Evolutionary conservation across 176 grass and related monocot species (phyloP).

Genomic region (Paspalum vaginatum): DNA sequence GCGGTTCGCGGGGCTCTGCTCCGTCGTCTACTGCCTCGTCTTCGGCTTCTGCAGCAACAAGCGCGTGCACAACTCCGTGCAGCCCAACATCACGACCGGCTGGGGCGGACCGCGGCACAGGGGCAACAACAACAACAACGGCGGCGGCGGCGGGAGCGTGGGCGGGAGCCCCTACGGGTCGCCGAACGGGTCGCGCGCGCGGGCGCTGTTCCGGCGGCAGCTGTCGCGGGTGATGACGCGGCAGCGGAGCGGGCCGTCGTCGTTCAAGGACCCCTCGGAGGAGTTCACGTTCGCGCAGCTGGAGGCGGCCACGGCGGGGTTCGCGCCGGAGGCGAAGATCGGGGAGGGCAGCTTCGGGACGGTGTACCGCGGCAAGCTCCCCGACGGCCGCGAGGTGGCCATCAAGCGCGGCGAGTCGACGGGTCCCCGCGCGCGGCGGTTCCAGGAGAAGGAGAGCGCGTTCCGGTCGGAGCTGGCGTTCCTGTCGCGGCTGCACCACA

Average conservation of each 20-base stretch:
- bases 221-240: slow-evolving; percentile 77
- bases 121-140: slow-evolving; percentile 19
- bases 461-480: slow-evolving; percentile 94
- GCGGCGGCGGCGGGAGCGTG: background rate
- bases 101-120: background rate
- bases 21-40: slow-evolving; percentile 63
- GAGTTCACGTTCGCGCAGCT: slow-evolving; percentile 71
- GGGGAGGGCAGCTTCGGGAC: slow-evolving; percentile 84
- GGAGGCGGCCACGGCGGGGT: slow-evolving; percentile 64
- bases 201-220: slow-evolving; percentile 61
- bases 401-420: slow-evolving; percentile 85
- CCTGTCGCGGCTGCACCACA: slow-evolving; percentile 91
- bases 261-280: slow-evolving; percentile 75
- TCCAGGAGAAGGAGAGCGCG: slow-evolving; percentile 92
- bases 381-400: slow-evolving; percentile 85
- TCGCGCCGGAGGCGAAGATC: slow-evolving; percentile 69
- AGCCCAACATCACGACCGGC: slow-evolving; percentile 46
- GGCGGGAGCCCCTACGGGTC: slow-evolving; percentile 48
- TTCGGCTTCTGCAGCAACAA: slow-evolving; percentile 72
- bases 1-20: slow-evolving; percentile 55
- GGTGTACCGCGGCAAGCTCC: slow-evolving; percentile 79
- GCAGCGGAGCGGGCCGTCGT: slow-evolving; percentile 91
- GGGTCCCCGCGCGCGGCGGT: slow-evolving; percentile 46
- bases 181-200: slow-evolving; percentile 54
- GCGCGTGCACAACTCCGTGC: slow-evolving; percentile 89